Percentiles rank a stretch among this genome's conserved stretches.
Evolutionary conservation across 148 eudicot genomes (phyloP).

Genomic region (Beta vulgaris): DNA sequence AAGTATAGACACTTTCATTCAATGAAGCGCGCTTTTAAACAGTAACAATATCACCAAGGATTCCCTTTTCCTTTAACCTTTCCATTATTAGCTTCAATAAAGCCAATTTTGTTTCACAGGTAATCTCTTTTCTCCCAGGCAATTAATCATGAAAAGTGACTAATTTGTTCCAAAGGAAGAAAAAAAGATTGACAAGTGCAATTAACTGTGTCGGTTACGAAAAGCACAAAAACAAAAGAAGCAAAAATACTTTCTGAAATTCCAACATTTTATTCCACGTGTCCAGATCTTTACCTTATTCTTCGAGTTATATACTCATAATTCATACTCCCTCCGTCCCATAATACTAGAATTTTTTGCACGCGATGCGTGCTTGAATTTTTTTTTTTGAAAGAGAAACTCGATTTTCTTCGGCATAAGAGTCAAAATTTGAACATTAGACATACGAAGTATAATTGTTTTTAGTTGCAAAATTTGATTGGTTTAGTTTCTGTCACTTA

Average conservation of each 20-base stretch:
- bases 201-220: slow-evolving; percentile 15
- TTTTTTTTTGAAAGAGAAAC: too few species aligned
- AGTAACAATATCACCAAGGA: not conserved
- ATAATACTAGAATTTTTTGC: too few species aligned
- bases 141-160: slow-evolving; percentile 8
- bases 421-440: too few species aligned
- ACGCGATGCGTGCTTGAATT: too few species aligned
- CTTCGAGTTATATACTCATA: not conserved
- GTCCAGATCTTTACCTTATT: not conserved
- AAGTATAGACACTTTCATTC: too few species aligned
- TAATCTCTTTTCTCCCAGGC: not conserved
- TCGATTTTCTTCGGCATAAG: too few species aligned
- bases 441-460: too few species aligned
- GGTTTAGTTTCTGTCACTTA: too few species aligned
- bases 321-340: too few species aligned
- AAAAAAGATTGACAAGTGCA: not conserved
- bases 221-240: not conserved
- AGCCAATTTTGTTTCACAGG: not conserved
- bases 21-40: not conserved
- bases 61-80: not conserved
- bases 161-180: not conserved
- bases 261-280: not conserved
- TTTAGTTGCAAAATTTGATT: too few species aligned
- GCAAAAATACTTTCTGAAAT: not conserved
- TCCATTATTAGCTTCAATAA: not conserved